Evolutionary conservation across 2,329 filamentous ascomycete species (phyloP), one percentile per base, ranked within the genome.

Genomic region (Tolypocladium ophioglossoides): DNA sequence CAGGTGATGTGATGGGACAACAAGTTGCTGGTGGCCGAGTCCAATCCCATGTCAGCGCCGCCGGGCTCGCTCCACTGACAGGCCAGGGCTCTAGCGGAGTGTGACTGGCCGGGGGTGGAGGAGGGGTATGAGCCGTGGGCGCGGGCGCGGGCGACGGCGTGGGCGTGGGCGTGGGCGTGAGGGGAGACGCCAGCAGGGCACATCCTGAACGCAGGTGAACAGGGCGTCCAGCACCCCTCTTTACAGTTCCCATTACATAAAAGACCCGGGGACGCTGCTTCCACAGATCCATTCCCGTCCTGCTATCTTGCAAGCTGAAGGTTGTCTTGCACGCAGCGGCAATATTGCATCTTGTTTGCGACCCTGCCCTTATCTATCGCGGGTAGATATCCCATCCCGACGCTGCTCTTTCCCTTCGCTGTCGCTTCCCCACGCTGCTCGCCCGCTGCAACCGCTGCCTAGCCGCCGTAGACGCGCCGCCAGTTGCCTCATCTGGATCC

Each of bases 161-260:
- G 12, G 22, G 24, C 22, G 40, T n/a, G 14, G 51, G 40, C 39
- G 35, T 8, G 34, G 49, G 48, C 14, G 39, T 27, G 52, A 53
- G 52, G 52, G 53, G 50, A 55, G 56, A 57, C 53, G 27, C 30
- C 24, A 30, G 35, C 30, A 50, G 12, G 22, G 32, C 47, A 34
- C 47, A 18, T 7, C 35, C 35, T 16, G 35, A 37, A 37, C 35
- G 34, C 34, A 24, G 40, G 40, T 24, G 40, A 44, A 44, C 7
- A 27, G 22, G 34, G 41, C 22, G 14, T 30, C 41, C 22, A 49
- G 51, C 54, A 59, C 61, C 59, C 59, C 59, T 62, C 63, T 61
- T 63, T 55, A 55, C 63, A 67, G 66, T 68, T 69, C 62, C 66
- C 65, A 69, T 70, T 70, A 70, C 68, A 69, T 70, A 70, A 70